phyloP scores from a whole-genome alignment of 2,329 filamentous ascomycete genomes.

The Fusarium miscanthi region DNA sequence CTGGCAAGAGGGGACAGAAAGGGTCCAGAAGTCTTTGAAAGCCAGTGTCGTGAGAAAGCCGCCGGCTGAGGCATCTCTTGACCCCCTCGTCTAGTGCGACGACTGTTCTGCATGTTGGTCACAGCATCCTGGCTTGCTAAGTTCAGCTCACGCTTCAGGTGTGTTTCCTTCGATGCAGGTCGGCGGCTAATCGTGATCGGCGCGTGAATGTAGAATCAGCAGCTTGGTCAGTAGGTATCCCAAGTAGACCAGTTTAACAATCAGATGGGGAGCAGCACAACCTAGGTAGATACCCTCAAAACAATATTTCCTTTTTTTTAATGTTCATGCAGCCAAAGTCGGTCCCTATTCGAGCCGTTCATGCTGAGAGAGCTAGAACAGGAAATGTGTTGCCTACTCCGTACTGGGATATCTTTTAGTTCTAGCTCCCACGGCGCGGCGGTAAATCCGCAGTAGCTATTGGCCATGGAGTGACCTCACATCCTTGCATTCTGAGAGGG shows the following conservation, averaged over 20 bases:
- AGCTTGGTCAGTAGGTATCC: background rate
- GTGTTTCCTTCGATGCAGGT: background rate
- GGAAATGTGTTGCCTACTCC: background rate
- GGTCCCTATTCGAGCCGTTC: background rate
- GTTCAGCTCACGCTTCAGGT: background rate
- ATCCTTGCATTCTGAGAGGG: background rate
- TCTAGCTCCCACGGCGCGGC: rapidly evolving
- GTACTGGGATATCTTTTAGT: background rate
- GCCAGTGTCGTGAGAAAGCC: background rate
- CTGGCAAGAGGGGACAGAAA: background rate
- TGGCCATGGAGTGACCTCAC: background rate
- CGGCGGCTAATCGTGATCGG: background rate
- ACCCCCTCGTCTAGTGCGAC: background rate
- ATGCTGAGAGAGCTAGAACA: background rate
- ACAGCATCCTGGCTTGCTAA: background rate
- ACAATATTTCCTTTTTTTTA: rapidly evolving
- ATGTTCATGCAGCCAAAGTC: background rate
- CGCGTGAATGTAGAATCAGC: background rate
- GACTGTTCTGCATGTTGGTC: background rate
- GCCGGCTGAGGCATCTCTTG: background rate
- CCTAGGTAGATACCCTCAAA: background rate
- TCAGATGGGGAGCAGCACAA: background rate
- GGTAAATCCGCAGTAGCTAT: background rate
- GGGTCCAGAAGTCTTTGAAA: background rate
- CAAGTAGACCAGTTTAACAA: background rate